phyloP scores from a whole-genome alignment of 75 land plant genomes.

The Chamaecyparis obtusa region DNA sequence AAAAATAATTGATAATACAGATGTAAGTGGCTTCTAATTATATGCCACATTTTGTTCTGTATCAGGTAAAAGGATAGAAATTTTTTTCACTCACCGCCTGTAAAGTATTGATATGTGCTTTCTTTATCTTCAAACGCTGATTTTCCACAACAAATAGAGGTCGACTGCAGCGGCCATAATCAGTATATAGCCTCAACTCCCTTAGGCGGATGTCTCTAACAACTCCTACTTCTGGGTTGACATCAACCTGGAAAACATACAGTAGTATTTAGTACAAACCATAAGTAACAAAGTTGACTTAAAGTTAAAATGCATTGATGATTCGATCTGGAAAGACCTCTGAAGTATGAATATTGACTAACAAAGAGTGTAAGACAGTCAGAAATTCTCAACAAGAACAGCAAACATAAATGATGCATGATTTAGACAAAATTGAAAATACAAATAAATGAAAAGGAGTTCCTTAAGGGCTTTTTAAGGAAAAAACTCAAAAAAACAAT shows the following conservation, averaged over 20 bases:
- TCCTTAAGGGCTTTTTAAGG: not conserved
- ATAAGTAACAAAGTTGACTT: not conserved
- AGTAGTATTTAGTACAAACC: not conserved
- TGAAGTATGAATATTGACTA: not conserved
- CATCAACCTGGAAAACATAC: conserved; percentile 78
- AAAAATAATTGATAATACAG: not conserved
- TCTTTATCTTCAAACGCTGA: conserved; percentile 87
- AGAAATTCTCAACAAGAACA: not conserved
- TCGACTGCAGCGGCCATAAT: conserved; percentile 99
- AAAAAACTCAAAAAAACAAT: not conserved
- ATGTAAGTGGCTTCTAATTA: not conserved
- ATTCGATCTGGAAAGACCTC: not conserved
- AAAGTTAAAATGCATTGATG: not conserved
- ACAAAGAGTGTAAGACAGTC: not conserved
- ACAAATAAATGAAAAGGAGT: not conserved
- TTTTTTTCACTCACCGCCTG: conserved; percentile 57
- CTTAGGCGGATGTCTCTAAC: conserved; percentile 89
- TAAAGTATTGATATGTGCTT: conserved; percentile 73
- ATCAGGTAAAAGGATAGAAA: conserved; percentile 1
- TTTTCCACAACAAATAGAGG: conserved; percentile 98
- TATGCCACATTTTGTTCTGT: not conserved
- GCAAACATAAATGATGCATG: not conserved
- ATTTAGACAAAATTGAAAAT: not conserved
- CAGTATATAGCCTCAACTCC: conserved; percentile 93
- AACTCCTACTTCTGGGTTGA: conserved; percentile 98